phyloP scores from a whole-genome alignment of 164 flowering plant genomes.

The Houttuynia cordata region DNA sequence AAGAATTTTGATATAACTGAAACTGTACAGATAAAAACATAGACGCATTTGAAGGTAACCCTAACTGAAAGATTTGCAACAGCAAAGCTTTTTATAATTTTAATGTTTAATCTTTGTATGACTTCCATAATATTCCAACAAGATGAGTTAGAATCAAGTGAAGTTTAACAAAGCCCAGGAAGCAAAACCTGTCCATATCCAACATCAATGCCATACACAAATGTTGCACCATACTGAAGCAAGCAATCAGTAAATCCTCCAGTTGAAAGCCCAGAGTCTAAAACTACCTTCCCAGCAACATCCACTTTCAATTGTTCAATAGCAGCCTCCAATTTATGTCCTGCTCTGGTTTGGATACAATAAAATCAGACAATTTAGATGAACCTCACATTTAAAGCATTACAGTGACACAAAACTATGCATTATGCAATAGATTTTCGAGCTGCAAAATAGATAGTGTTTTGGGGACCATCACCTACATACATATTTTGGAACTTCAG shows the following conservation, averaged over 20 bases:
- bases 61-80: too few relatives aligned
- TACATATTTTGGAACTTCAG: slow-evolving; percentile 96
- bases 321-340: slow-evolving; percentile 94
- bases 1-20: too few relatives aligned
- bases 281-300: slow-evolving; percentile 80
- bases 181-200: slow-evolving; percentile 91
- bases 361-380: neutral
- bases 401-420: neutral
- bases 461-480: slow-evolving; percentile 78
- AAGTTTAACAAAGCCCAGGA: neutral
- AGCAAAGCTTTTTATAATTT: too few relatives aligned
- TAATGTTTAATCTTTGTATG: too few relatives aligned
- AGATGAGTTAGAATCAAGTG: neutral
- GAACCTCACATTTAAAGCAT: neutral
- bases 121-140: neutral
- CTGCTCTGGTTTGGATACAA: slow-evolving; percentile 48
- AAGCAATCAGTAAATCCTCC: slow-evolving; percentile 99
- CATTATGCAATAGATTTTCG: neutral
- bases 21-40: neutral
- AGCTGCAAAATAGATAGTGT: slow-evolving; percentile 3
- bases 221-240: slow-evolving; percentile 91
- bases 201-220: slow-evolving; percentile 93
- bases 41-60: too few relatives aligned
- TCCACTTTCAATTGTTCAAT: slow-evolving; percentile 76
- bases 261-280: slow-evolving; percentile 95